Percentiles rank a stretch among this genome's conserved stretches.
Conservation (phyloP, 2,329 filamentous ascomycete species). For the Ceratocystis smalleyi region DNA sequence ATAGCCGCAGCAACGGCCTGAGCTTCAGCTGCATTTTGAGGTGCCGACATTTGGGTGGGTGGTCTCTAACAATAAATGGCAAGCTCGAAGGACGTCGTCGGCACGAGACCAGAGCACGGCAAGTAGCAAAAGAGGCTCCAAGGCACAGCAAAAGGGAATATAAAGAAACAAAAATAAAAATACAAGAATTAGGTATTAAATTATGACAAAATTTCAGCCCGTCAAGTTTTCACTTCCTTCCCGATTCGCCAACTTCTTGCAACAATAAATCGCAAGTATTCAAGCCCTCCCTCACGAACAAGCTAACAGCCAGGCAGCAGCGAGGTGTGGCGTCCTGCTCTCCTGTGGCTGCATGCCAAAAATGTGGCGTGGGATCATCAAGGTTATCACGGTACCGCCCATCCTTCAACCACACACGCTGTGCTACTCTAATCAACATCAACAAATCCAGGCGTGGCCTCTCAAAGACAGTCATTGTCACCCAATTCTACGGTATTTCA, state of each 20-base stretch:
- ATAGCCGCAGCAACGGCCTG: conserved; percentile 24
- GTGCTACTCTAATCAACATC: not conserved
- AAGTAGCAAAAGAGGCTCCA: not conserved
- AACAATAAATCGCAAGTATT: not conserved
- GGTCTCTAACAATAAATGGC: not conserved
- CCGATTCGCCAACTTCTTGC: not conserved
- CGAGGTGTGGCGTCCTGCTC: not conserved
- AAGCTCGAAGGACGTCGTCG: too few species aligned
- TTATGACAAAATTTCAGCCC: not conserved
- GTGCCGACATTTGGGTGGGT: not conserved
- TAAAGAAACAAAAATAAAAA: not conserved
- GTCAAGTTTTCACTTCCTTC: not conserved
- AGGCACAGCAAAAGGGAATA: not conserved
- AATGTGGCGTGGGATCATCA: not conserved
- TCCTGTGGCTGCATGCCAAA: not conserved
- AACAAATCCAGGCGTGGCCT: not conserved
- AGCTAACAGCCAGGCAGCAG: not conserved
- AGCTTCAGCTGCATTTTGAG: conserved; percentile 5
- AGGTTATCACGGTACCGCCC: not conserved
- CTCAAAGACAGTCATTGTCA: not conserved
- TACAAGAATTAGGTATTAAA: not conserved
- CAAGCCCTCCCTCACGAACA: not conserved
- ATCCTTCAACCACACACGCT: not conserved
- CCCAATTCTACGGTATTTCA: not conserved
- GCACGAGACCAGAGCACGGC: too few species aligned